Base-by-base conservation (phyloP, 139 green algal genomes). In the Auxenochlorella protothecoides region DNA sequence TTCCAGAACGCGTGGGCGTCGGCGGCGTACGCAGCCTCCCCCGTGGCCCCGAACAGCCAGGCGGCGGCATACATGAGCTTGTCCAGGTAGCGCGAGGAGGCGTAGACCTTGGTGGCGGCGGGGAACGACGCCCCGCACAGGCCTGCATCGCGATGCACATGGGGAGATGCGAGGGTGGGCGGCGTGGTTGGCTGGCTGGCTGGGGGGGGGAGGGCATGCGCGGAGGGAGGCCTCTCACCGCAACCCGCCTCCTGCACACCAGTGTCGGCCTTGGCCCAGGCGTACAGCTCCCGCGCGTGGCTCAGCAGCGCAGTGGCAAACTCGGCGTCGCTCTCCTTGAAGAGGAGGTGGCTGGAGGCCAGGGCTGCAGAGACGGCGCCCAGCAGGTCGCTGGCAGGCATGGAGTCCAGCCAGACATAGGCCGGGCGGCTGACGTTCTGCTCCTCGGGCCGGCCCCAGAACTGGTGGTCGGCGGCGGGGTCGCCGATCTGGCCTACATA, bases 361-460 rank as follows among this genome's bases (percentile, higher is more conserved):
- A 91, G 72, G 5, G 86, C 85, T 2, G 74, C 80, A 10, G 83
- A 79, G n/a, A 72, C 82, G 44, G 84, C 65, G 54, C 74, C 85
- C n/a, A 81, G 72, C 16, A 90, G 59, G 66, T 91, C 86, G 15
- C 78, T 83, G n/a, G 83, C 86, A 16, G 85, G 76, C 61, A 71
- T 72, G 44, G 76, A 59, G 5, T 65, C 59, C 62, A 80, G 73
- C 51, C 68, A 79, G n/a, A 77, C 64, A 51, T 73, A 82, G 54
- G 66, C 71, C 5, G 82, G 76, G 13, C 71, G 71, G 27, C 72
- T 9, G 52, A 55, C 61, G 11, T 15, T 66, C 75, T 79, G 83
- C 68, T 81, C 76, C 71, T 79, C 82, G 69, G 73, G 80, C 76
- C 85, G 75, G 51, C 84, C 84, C 81, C 88, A 94, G 55, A 75